These are phyloP conservation scores for Nepenthes mirabilis DNA, from an alignment of 148 eudicot species.

Conservation along the genomic window DNA sequence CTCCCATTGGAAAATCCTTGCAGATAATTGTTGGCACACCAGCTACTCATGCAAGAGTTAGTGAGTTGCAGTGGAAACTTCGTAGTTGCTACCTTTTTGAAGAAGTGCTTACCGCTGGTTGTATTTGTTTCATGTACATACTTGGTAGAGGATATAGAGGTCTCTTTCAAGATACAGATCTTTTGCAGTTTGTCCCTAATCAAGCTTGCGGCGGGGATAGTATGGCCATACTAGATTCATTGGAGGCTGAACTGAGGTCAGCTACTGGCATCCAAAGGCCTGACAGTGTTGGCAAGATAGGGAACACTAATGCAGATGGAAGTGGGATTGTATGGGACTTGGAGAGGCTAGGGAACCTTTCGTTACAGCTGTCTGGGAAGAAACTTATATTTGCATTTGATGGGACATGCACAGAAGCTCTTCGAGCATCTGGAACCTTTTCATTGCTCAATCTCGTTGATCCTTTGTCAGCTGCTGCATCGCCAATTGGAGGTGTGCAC, in stretches of 20 bases:
- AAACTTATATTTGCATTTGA: constrained; percentile 97
- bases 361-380: constrained; percentile 81
- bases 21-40: constrained; percentile 95
- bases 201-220: constrained; percentile 98
- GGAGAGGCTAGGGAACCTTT: constrained; percentile 82
- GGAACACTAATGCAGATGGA: constrained; percentile 54
- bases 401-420: constrained; percentile 76
- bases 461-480: constrained; percentile 95
- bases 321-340: constrained; percentile 98
- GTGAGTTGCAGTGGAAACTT: constrained; percentile 84
- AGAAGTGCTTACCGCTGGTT: constrained; percentile 86
- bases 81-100: constrained; percentile 94
- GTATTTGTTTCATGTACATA: constrained; percentile 92
- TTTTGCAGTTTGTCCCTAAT: constrained; percentile 81
- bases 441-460: constrained; percentile 96
- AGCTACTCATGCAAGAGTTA: constrained; percentile 47
- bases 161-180: constrained; percentile 86
- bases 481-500: constrained; percentile 82
- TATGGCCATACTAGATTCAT: constrained; percentile 94
- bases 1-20: constrained; percentile 87
- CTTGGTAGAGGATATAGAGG: constrained; percentile 99
- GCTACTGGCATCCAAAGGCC: constrained; percentile 56
- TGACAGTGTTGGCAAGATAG: constrained; percentile 53
- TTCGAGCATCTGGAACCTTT: constrained; percentile 62
- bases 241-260: constrained; percentile 60